phyloP scores from a whole-genome alignment of 768 basidiomycete genomes.

The Trametopsis cervina region DNA sequence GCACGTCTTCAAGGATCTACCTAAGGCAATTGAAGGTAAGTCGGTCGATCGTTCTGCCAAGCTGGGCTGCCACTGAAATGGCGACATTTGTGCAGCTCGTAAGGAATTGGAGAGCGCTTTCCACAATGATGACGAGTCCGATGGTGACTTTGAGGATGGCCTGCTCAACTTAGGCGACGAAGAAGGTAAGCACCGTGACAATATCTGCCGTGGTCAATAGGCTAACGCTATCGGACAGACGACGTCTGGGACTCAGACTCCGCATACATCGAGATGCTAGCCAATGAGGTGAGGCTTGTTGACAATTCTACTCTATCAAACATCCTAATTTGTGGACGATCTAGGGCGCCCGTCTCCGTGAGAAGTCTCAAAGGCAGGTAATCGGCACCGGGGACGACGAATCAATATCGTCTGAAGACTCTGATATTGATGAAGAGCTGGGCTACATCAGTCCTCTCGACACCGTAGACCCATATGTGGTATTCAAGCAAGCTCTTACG shows the following conservation, averaged over 20 bases:
- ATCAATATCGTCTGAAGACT: constrained; percentile 32
- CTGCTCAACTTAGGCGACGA: constrained; percentile 61
- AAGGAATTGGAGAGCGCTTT: constrained; percentile 52
- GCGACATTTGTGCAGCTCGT: constrained; percentile 37
- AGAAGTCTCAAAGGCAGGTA: constrained; percentile 41
- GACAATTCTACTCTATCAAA: background rate
- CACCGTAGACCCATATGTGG: constrained; percentile 64
- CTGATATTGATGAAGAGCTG: constrained; percentile 74
- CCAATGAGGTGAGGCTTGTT: constrained; percentile 55
- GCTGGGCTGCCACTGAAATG: background rate
- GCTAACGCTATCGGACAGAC: constrained; percentile 33
- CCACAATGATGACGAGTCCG: constrained; percentile 32
- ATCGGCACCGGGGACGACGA: constrained; percentile 26
- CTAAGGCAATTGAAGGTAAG: constrained; percentile 69
- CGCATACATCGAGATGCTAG: constrained; percentile 81
- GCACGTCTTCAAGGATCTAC: constrained; percentile 71
- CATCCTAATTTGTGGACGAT: background rate
- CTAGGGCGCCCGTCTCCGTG: constrained; percentile 68
- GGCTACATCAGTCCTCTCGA: constrained; percentile 84
- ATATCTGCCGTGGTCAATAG: background rate
- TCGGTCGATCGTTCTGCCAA: constrained; percentile 1
- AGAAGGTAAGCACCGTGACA: constrained; percentile 36
- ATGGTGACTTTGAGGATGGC: constrained; percentile 40
- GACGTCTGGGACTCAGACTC: constrained; percentile 92
- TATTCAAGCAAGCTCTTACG: constrained; percentile 74